Evolutionary conservation across 192 early-diverging fungal species (phyloP), one percentile per base, ranked within the genome.

Genomic region (Dispira parvispora): DNA sequence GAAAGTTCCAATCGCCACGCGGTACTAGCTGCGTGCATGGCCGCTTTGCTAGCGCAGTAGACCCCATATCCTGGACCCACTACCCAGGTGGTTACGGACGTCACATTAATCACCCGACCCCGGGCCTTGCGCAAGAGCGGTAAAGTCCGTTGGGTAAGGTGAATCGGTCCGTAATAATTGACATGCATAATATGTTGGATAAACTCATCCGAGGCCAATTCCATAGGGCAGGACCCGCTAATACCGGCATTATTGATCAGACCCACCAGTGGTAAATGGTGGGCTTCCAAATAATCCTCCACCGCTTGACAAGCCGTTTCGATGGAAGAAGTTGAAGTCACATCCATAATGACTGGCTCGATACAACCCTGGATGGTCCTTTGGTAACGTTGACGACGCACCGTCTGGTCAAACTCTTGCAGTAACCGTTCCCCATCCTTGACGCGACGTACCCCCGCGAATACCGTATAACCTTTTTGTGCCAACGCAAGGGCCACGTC

Each of bases 21-120:
- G 11, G 67, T 67, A 52, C 69, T 73, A 45, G 69, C 68, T 8
- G 71, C 73, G 16, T 68, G 67, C 45, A 78, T 64, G 38, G 77
- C 77, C 1, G 77, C 77, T 62, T 78, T 75, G 73, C 71, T 73
- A 27, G 77, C 73, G 42, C 71, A 75, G 67, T 78, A 78, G 11
- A 69, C 69, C 66, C 76, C 76, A 64, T 72, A 75, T 14, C 76
- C 76, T 2, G 76, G 73, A 46, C 76, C 73, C 21, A 73, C 64
- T 20, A 78, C 70, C 76, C 76, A 78, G 16, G 67, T 53, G 68
- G 72, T 75, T 46, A 78, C 64, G 68, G 71, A 73, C 44, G 76
- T 73, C 20, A 75, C 68, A 69, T 78, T 75, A 61, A 78, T 68
- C 61, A 78, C 68, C 62, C 76, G 69, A 32, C 73, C 76, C 42